Percentiles rank a stretch among this genome's conserved stretches.
Conservation (phyloP, 495 filamentous ascomycete genomes). For the Daldinia grandis region DNA sequence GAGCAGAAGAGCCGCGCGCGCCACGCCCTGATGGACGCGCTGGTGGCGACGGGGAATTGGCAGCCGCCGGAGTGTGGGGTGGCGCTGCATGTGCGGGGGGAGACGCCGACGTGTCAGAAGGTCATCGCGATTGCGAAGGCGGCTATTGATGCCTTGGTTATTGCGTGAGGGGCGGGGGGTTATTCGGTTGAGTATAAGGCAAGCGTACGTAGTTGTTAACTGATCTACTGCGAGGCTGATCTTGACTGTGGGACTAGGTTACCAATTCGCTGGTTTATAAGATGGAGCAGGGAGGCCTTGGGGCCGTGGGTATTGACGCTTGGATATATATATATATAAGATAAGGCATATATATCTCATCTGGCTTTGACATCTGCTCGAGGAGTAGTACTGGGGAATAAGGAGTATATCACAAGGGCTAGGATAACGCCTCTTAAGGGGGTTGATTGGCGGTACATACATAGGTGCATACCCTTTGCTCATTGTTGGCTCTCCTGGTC, state of each 20-base stretch:
- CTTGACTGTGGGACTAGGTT: not conserved
- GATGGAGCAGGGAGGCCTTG: too few relatives aligned
- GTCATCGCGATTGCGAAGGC: constrained; percentile 60
- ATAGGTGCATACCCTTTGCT: too few relatives aligned
- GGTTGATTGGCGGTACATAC: not conserved
- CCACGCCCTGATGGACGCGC: constrained; percentile 50
- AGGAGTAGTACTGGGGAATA: too few relatives aligned
- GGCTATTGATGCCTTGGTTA: constrained; percentile 57
- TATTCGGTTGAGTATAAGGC: too few relatives aligned
- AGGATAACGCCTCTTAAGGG: not conserved
- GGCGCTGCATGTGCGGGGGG: constrained; percentile 29
- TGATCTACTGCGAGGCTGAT: not conserved
- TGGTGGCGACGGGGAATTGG: constrained; percentile 45
- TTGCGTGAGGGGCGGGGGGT: constrained; percentile 54
- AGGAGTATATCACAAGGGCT: too few relatives aligned
- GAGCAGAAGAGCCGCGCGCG: constrained; percentile 55
- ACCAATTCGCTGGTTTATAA: too few relatives aligned
- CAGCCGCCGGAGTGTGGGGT: constrained; percentile 21
- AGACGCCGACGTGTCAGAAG: constrained; percentile 52
- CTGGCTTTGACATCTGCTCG: too few relatives aligned
- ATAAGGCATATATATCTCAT: too few relatives aligned
- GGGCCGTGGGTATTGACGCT: too few relatives aligned
- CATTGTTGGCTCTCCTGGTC: not conserved
- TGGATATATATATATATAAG: too few relatives aligned
- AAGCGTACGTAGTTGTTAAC: too few relatives aligned